Percentiles rank a stretch among this genome's conserved stretches.
Conservation (phyloP, 768 basidiomycete genomes). For the Tulasnella calospora region DNA sequence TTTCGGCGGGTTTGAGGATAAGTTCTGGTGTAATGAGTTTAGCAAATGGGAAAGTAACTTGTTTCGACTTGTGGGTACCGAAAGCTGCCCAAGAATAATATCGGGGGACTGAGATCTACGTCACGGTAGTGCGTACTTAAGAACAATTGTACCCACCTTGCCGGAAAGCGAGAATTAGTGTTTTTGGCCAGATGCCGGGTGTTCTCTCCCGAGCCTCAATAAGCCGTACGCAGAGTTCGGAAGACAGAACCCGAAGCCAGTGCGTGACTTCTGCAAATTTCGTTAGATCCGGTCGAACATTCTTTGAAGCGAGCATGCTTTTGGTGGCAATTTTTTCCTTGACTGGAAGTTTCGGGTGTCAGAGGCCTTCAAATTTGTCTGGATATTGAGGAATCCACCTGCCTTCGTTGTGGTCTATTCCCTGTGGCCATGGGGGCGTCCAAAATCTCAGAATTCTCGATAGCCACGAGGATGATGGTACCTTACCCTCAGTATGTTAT, state of each 20-base stretch:
- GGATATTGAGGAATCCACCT: constrained; percentile 6
- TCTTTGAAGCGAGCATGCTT: constrained; percentile 97
- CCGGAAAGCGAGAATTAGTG: constrained; percentile 70
- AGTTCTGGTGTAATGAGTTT: constrained; percentile 67
- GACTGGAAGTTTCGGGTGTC: constrained; percentile 45
- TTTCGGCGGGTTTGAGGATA: constrained; percentile 69
- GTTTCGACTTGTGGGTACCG: constrained; percentile 58
- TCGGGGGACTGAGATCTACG: neutral
- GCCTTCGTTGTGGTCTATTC: constrained; percentile 86
- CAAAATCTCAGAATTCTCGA: neutral
- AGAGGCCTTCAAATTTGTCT: neutral
- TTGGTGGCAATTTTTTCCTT: constrained; percentile 79
- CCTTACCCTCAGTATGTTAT: constrained; percentile 75
- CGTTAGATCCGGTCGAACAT: constrained; percentile 72
- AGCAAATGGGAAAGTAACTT: constrained; percentile 81
- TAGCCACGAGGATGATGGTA: neutral
- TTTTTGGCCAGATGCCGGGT: constrained; percentile 87
- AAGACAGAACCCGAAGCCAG: constrained; percentile 88
- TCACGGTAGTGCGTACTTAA: neutral
- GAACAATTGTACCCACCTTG: constrained; percentile 48
- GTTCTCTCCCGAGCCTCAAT: constrained; percentile 69
- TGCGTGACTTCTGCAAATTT: constrained; percentile 71
- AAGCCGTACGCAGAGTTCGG: constrained; percentile 81
- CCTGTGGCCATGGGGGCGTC: constrained; percentile 48
- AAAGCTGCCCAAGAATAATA: constrained; percentile 45